Conservation (phyloP, 2,329 filamentous ascomycete genomes). For the Fusarium azukiicola region DNA sequence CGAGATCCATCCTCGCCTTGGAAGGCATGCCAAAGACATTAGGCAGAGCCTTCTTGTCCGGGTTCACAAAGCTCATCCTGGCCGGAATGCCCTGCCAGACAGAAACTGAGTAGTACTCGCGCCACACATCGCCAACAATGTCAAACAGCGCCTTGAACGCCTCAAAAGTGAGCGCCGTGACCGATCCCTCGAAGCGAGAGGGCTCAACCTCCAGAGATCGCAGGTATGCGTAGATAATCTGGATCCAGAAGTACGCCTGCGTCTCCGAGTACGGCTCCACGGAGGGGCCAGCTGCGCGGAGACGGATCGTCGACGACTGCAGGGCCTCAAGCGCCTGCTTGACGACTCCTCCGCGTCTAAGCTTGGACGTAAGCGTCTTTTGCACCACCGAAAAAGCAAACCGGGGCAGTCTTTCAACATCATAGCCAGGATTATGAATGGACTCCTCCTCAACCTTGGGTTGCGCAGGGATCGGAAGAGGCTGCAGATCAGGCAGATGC, state of each 20-base stretch:
- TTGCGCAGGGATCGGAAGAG: conserved; percentile 49
- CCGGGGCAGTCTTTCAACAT: conserved; percentile 49
- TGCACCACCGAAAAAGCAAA: conserved; percentile 59
- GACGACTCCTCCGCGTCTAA: conserved; percentile 51
- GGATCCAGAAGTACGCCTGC: conserved; percentile 59
- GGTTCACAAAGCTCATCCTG: conserved; percentile 52
- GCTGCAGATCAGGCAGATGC: conserved; percentile 57
- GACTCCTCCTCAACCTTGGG: not conserved
- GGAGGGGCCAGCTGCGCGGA: conserved; percentile 36
- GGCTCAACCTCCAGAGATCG: conserved; percentile 34
- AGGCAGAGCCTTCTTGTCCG: conserved; percentile 55
- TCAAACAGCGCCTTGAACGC: conserved; percentile 51
- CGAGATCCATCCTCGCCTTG: conserved; percentile 36
- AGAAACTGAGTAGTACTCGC: conserved; percentile 49
- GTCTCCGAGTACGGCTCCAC: conserved; percentile 58
- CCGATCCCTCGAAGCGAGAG: conserved; percentile 8
- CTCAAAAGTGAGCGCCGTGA: conserved; percentile 37
- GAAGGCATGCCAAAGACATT: conserved; percentile 51
- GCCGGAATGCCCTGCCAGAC: conserved; percentile 55
- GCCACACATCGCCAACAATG: conserved; percentile 53
- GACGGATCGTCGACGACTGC: conserved; percentile 51
- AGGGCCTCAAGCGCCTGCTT: conserved; percentile 52
- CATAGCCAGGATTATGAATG: not conserved
- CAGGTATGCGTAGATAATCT: conserved; percentile 50
- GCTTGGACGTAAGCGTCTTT: conserved; percentile 43